Conservation (phyloP, 495 filamentous ascomycete species). For the Lineolata rhizophorae region DNA sequence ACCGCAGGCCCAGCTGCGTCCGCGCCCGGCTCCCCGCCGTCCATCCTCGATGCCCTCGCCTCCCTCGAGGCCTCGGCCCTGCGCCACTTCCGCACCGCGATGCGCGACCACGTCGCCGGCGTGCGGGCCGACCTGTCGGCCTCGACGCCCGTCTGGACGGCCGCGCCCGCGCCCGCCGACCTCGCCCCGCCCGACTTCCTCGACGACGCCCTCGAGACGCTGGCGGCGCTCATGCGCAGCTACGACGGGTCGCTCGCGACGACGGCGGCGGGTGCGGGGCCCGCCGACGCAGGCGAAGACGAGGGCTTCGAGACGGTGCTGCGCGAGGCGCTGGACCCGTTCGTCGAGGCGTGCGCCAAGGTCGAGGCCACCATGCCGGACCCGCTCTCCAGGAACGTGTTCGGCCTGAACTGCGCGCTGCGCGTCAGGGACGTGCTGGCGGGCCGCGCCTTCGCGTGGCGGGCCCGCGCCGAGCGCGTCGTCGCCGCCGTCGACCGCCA, state of each 20-base stretch:
- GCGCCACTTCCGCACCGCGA: conserved; percentile 56
- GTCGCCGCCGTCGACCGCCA: conserved; percentile 21
- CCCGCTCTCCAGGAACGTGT: conserved; percentile 40
- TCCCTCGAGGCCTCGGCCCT: conserved; percentile 56
- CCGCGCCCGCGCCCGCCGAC: conserved; percentile 33
- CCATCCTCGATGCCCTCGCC: conserved; percentile 44
- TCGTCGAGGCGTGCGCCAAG: conserved; percentile 48
- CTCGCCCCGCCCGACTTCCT: conserved; percentile 70
- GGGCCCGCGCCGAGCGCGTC: conserved; percentile 21
- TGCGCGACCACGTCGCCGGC: conserved; percentile 52
- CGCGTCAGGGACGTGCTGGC: conserved; percentile 28
- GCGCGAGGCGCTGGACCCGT: conserved; percentile 66
- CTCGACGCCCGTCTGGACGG: too few relatives aligned
- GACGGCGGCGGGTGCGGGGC: conserved; percentile 9
- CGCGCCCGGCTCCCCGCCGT: too few relatives aligned
- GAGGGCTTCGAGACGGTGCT: conserved; percentile 51
- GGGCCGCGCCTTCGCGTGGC: conserved; percentile 31
- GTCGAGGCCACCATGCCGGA: conserved; percentile 37
- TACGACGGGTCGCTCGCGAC: conserved; percentile 58
- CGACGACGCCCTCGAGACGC: conserved; percentile 50
- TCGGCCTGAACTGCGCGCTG: conserved; percentile 62
- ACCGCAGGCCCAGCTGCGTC: conserved; percentile 29
- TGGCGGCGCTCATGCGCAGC: conserved; percentile 56
- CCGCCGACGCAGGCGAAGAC: conserved; percentile 31
- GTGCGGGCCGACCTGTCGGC: conserved; percentile 44